Conservation (phyloP, 2,329 filamentous ascomycete genomes). For the Sarocladiaceae sp. region DNA sequence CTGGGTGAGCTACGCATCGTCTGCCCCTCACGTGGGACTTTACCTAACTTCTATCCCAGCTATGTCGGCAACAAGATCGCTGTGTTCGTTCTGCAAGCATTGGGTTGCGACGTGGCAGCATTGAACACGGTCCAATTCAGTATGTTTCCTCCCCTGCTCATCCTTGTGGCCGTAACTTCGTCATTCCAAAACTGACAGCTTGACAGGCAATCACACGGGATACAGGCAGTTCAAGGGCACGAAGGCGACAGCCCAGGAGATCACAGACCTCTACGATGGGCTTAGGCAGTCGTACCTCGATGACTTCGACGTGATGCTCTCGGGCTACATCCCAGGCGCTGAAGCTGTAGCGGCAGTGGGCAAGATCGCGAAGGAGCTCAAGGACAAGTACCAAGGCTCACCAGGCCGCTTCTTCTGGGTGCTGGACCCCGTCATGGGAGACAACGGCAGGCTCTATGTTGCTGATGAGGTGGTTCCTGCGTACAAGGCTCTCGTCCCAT, state of each 20-base stretch:
- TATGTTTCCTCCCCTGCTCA: constrained; percentile 38
- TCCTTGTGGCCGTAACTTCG: constrained; percentile 9
- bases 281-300: constrained; percentile 78
- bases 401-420: constrained; percentile 93
- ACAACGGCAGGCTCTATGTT: constrained; percentile 88
- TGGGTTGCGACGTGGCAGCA: constrained; percentile 89
- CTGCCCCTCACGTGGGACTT: background rate
- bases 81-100: constrained; percentile 84
- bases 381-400: constrained; percentile 51
- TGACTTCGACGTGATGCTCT: constrained; percentile 89
- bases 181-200: constrained; percentile 1
- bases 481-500: constrained; percentile 71
- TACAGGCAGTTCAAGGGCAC: constrained; percentile 87
- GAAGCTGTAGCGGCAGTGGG: constrained; percentile 79
- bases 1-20: constrained; percentile 26
- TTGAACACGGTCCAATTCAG: constrained; percentile 98
- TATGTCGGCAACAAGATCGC: constrained; percentile 98
- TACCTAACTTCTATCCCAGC: constrained; percentile 37
- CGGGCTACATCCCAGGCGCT: constrained; percentile 88
- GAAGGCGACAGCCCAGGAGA: constrained; percentile 72
- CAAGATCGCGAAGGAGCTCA: constrained; percentile 73
- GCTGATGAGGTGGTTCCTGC: constrained; percentile 85
- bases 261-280: constrained; percentile 76
- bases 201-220: constrained; percentile 86
- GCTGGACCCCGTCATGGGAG: constrained; percentile 96